Evolutionary conservation across 352 stramenopile species (phyloP), one percentile per base, ranked within the genome.

Genomic region (Globisporangium middletonii): DNA sequence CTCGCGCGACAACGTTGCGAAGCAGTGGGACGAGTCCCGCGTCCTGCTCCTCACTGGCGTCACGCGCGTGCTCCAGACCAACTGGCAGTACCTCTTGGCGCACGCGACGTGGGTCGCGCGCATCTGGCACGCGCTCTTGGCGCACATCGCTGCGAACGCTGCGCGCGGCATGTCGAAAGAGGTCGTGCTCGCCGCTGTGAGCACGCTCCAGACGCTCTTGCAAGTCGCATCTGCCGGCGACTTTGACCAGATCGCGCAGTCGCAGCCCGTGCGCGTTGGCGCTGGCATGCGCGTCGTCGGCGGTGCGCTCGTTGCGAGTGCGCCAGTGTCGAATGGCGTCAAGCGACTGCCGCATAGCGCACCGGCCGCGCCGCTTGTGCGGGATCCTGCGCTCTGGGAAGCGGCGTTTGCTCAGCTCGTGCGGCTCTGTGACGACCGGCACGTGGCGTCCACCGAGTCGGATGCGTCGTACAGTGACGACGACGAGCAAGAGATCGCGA

Each of bases 11-110:
- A 98, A 86, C 41, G 78, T 78, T 0, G 85, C 91, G 35, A 99
- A 99, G 63, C 97, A 99, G 72, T 99, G 96, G 95, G 88, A 97
- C 45, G 96, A 97, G 61, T 99, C 97, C 15, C 89, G 97, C 45
- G 94, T 98, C 30, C 68, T 98, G 19, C 86, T 97, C 62, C 76
- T 99, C 44, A 88, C 93, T 41, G 97, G 96, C 13, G 82, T 99
- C 35, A 96, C 89, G 60, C 86, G 96, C 54, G 89, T 99, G 1
- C 75, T 99, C 16, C 87, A 92, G 63, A 92, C 79, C 0, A 91
- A 94, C 35, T 87, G 77, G 68, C 75, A 84, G 33, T 74, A 77
- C 59, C 46, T 94, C 56, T 59, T 90, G 13, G 65, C 72, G 13
- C 73, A 90, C 50, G 59, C 69, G 3, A 56, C 71, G 35, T 94